phyloP scores from a whole-genome alignment of 768 basidiomycete genomes.

The Pleurotus ostreatus region DNA sequence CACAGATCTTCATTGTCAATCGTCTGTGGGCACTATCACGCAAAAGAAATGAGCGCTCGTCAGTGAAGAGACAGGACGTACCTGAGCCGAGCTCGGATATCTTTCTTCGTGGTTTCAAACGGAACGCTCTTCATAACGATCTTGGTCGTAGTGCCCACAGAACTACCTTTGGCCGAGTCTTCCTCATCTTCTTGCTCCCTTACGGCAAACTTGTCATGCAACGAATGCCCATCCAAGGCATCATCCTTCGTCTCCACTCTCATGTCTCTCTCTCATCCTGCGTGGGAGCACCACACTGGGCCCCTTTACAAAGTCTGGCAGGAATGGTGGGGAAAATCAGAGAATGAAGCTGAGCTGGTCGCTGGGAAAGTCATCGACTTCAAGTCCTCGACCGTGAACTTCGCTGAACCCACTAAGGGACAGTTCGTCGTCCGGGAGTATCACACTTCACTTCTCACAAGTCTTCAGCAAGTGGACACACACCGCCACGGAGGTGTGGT shows the following conservation, averaged over 20 bases:
- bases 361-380: too few relatives aligned
- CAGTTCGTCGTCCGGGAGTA: not conserved
- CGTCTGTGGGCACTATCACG: constrained; percentile 76
- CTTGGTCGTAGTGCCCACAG: constrained; percentile 61
- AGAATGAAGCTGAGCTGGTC: too few relatives aligned
- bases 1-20: constrained; percentile 73
- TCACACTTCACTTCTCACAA: not conserved
- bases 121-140: constrained; percentile 98
- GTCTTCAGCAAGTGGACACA: not conserved
- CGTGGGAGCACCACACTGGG: too few relatives aligned
- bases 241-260: constrained; percentile 44
- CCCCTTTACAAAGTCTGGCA: too few relatives aligned
- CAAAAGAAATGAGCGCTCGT: constrained; percentile 4
- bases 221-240: constrained; percentile 80
- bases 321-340: too few relatives aligned
- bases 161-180: constrained; percentile 31
- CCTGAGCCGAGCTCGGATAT: constrained; percentile 87
- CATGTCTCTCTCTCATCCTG: too few relatives aligned
- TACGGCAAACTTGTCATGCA: constrained; percentile 84
- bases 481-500: not conserved
- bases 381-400: too few relatives aligned
- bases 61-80: constrained; percentile 28
- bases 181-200: constrained; percentile 64
- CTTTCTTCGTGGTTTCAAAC: constrained; percentile 93
- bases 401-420: too few relatives aligned